A percentile compares a stretch with the other conserved stretches of the same genome.
phyloP scores from a whole-genome alignment of 352 stramenopile species.

The Elongisporangium undulatum region DNA sequence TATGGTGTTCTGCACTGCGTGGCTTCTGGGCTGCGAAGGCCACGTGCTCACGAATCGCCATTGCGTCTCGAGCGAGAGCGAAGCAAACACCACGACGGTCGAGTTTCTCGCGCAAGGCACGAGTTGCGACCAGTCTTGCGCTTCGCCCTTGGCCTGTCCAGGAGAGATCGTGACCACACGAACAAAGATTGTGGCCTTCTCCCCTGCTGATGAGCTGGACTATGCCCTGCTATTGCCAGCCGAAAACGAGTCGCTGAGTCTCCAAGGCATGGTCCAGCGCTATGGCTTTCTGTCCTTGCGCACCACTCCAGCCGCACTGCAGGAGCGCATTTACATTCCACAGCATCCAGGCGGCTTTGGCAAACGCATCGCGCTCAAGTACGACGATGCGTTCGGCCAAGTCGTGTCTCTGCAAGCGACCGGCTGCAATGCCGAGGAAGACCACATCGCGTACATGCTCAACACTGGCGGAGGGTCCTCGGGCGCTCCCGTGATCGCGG shows the following conservation, averaged over 20 bases:
- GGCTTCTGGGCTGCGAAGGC: slow-evolving; percentile 43
- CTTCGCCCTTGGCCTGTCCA: slow-evolving; percentile 18
- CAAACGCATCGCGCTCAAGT: slow-evolving; percentile 51
- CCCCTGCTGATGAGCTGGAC: slow-evolving; percentile 20
- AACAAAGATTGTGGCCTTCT: slow-evolving; percentile 28
- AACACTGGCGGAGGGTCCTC: slow-evolving; percentile 47
- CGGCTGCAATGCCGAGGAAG: slow-evolving; percentile 25
- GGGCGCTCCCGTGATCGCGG: slow-evolving; percentile 38
- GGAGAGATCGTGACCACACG: slow-evolving; percentile 24
- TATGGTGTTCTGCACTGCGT: slow-evolving; percentile 48
- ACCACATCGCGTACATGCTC: slow-evolving; percentile 40
- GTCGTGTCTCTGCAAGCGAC: slow-evolving; percentile 18
- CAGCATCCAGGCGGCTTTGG: slow-evolving; percentile 36
- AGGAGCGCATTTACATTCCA: slow-evolving; percentile 53
- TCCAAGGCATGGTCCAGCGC: slow-evolving; percentile 9
- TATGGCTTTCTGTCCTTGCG: slow-evolving; percentile 49
- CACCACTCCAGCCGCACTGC: slow-evolving; percentile 1
- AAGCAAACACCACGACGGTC: slow-evolving; percentile 27
- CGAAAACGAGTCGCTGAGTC: slow-evolving; percentile 1
- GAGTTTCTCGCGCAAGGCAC: slow-evolving; percentile 41
- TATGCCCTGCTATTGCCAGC: slow-evolving; percentile 31
- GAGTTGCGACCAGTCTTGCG: slow-evolving; percentile 17
- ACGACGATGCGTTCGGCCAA: slow-evolving; percentile 14
- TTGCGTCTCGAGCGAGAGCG: slow-evolving; percentile 27
- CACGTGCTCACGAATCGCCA: slow-evolving; percentile 60